Base-by-base conservation (phyloP, 1,139 yeast species). In the Lodderomyces margitis region DNA sequence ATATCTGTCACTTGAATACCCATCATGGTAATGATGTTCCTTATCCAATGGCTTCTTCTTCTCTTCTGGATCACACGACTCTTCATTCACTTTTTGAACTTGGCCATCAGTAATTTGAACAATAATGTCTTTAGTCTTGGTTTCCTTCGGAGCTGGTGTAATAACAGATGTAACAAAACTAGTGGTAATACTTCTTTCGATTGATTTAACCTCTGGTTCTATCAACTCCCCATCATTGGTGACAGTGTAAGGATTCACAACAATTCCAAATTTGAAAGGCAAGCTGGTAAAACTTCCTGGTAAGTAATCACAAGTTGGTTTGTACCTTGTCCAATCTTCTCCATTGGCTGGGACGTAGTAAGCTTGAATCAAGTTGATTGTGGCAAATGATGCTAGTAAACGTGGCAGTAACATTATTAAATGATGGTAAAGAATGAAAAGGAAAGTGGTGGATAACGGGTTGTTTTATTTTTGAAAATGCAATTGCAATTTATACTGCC, bases 201-300 rank as follows among this genome's bases (percentile, higher is more conserved):
- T 40, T 11, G 44, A 43, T 11, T 50, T 37, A 28, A 41, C 31
- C 24, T 40, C 37, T 1, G 54, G 53, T 42, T 48, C 50, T 38
- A 42, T 41, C 24, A 43, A 49, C 23, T 50, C 55, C 5, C 58
- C 57, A 8, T 50, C 52, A 19, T 52, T 56, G 38, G 54, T 53
- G 6, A 51, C 33, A 5, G 41, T 41, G 40, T 50, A 55, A 2
- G 64, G 62, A 35, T 55, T 58, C n/a, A 66, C 71, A 23, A 63
- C 65, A 37, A 68, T 50, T 1, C 73, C 73, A 51, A 68, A 66
- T 6, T 52, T 45, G 41, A 61, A 67, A 2, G 66, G 68, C 32
- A 66, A 54, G 7, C 65, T 50, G 12, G 49, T 50, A 36, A 49
- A 43, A 30, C 62, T 58, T 7, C 62, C 66, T 10, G 43, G 44